phyloP scores from a whole-genome alignment of 2,329 filamentous ascomycete species.

The Ceratocystiopsis sp. region DNA sequence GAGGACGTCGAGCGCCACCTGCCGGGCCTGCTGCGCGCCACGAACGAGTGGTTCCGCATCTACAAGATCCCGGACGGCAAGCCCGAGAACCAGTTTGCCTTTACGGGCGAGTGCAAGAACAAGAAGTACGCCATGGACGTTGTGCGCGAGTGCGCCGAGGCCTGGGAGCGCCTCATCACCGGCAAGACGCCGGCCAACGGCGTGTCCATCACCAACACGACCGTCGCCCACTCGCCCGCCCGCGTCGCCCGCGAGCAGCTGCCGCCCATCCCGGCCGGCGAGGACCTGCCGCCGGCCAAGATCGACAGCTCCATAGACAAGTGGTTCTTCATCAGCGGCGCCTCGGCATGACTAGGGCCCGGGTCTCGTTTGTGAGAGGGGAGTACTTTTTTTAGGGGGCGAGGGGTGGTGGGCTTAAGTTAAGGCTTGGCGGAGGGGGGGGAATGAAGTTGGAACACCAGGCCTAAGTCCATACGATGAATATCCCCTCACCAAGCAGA shows the following conservation, averaged over 20 bases:
- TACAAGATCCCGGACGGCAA: constrained; percentile 99
- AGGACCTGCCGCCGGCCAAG: constrained; percentile 70
- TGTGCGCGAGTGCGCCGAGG: constrained; percentile 87
- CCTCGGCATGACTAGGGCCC: constrained; percentile 45
- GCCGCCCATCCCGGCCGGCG: constrained; percentile 57
- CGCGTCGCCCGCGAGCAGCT: constrained; percentile 54
- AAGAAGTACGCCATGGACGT: constrained; percentile 97
- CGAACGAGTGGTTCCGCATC: constrained; percentile 99
- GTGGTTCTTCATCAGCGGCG: constrained; percentile 99
- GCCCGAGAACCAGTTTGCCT: constrained; percentile 99
- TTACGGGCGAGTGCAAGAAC: constrained; percentile 99
- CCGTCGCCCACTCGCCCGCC: constrained; percentile 55
- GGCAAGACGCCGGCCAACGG: constrained; percentile 69
- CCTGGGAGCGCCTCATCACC: constrained; percentile 90
- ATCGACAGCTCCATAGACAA: constrained; percentile 97
- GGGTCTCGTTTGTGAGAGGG: constrained; percentile 4
- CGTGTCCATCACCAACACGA: constrained; percentile 71
- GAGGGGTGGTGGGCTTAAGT: no score
- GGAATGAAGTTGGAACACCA: no score
- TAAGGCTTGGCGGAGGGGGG: no score
- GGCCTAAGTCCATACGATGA: no score
- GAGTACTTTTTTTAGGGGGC: no score
- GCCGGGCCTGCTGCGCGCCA: constrained; percentile 87
- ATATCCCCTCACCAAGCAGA: no score
- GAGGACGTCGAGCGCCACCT: constrained; percentile 99